These are phyloP conservation scores for Bassia scoparia DNA, from an alignment of 148 eudicot genomes.

Conservation along the genomic window DNA sequence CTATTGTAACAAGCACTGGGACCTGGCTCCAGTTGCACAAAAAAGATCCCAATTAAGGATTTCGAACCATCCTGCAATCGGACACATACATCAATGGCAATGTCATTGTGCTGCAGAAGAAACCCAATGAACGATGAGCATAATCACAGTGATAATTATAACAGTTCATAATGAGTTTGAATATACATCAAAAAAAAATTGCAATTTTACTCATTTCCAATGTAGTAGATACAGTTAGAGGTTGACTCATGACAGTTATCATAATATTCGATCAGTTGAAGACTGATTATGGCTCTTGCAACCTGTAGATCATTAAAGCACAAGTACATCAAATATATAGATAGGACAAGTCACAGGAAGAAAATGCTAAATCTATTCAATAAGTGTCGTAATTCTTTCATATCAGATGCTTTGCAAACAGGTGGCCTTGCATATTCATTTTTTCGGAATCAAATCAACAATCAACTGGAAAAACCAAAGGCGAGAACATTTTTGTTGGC, in stretches of 20 bases:
- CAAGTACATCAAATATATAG: background rate
- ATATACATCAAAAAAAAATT: background rate
- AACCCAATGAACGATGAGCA: background rate
- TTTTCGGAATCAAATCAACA: slow-evolving; percentile 44
- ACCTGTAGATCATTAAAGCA: slow-evolving; percentile 34
- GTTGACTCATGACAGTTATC: slow-evolving; percentile 88
- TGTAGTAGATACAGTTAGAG: slow-evolving; percentile 80
- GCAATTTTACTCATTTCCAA: slow-evolving; percentile 39
- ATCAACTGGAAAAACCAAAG: slow-evolving; percentile 48
- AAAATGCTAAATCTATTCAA: background rate
- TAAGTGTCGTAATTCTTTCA: slow-evolving; percentile 34
- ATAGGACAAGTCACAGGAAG: background rate
- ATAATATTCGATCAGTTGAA: slow-evolving; percentile 56
- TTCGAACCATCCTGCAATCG: background rate
- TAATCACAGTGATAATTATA: too few relatives aligned
- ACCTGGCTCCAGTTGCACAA: background rate
- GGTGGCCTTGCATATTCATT: slow-evolving; percentile 49
- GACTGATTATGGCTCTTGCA: slow-evolving; percentile 67
- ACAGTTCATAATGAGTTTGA: background rate
- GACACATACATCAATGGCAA: background rate
- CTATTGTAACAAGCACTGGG: background rate
- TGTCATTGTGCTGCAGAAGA: slow-evolving; percentile 10
- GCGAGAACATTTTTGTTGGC: background rate
- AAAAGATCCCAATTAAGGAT: background rate
- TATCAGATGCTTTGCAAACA: slow-evolving; percentile 85